phyloP scores from a whole-genome alignment of 495 filamentous ascomycete species.

The Aspergillus sparsus region DNA sequence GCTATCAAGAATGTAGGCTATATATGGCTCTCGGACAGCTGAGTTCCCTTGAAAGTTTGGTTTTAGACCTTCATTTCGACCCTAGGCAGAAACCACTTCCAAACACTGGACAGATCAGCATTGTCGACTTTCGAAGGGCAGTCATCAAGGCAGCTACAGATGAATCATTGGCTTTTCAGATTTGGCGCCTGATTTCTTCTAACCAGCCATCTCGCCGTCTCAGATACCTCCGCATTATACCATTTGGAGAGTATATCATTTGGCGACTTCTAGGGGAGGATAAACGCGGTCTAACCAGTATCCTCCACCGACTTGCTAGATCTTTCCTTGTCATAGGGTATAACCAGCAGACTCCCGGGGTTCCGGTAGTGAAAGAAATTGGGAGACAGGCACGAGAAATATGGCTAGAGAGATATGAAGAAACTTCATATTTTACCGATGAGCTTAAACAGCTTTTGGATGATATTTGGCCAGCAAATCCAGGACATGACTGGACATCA shows the following conservation, averaged over 20 bases:
- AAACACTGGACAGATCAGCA: not conserved
- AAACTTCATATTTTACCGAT: not conserved
- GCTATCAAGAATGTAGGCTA: not conserved
- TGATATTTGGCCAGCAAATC: not conserved
- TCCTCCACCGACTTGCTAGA: not conserved
- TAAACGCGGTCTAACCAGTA: no score
- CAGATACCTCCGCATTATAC: not conserved
- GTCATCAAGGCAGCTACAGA: constrained; percentile 11
- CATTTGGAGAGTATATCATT: not conserved
- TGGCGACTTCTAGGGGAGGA: not conserved
- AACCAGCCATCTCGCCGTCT: not conserved
- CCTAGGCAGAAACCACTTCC: not conserved
- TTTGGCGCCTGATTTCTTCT: constrained; percentile 23
- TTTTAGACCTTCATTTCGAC: constrained; percentile 10
- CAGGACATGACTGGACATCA: not conserved
- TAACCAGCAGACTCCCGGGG: not conserved
- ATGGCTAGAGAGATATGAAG: not conserved
- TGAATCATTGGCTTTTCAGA: not conserved
- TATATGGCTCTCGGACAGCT: constrained; percentile 10
- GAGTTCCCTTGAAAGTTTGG: not conserved
- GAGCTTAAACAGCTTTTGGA: not conserved
- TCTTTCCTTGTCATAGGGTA: not conserved
- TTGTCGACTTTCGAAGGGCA: not conserved
- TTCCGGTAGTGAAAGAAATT: not conserved
- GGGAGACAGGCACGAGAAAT: not conserved